Evolutionary conservation across 805 yeast genomes (phyloP).

Genomic region (Nakazawaea peltata): DNA sequence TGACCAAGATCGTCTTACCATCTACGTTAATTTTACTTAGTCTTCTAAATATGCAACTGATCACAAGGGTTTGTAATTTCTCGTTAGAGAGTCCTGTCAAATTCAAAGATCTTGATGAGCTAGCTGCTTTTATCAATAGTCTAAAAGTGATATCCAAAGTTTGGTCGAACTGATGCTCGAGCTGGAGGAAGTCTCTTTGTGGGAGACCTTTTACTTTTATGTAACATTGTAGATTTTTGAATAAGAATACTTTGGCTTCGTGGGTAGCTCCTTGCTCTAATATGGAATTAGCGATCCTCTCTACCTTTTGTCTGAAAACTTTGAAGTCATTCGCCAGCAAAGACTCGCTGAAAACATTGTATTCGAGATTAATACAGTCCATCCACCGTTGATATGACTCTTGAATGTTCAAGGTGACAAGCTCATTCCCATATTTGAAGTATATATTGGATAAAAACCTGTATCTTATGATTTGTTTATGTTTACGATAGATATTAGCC

Average conservation of each 20-base stretch:
- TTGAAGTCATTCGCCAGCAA: conserved; percentile 10
- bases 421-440: conserved; percentile 29
- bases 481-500: conserved; percentile 13
- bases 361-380: conserved; percentile 25
- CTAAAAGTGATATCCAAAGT: conserved; percentile 12
- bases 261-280: conserved; percentile 13
- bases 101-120: conserved; percentile 11
- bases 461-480: conserved; percentile 28
- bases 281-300: conserved; percentile 24
- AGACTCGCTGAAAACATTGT: conserved; percentile 13
- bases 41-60: conserved; percentile 15
- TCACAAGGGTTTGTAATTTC: conserved; percentile 13
- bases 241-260: conserved; percentile 14
- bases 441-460: conserved; percentile 38
- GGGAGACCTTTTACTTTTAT: conserved; percentile 3
- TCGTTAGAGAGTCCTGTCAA: conserved; percentile 12
- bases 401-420: conserved; percentile 10
- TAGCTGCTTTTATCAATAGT: conserved; percentile 15
- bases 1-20: conserved; percentile 14
- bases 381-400: conserved; percentile 16
- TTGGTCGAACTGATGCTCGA: conserved; percentile 1
- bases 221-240: conserved; percentile 14
- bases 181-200: conserved; percentile 8
- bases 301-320: conserved; percentile 22
- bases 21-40: conserved; percentile 15